phyloP scores from a whole-genome alignment of 768 basidiomycete genomes.

The Mycena leptocephala region DNA sequence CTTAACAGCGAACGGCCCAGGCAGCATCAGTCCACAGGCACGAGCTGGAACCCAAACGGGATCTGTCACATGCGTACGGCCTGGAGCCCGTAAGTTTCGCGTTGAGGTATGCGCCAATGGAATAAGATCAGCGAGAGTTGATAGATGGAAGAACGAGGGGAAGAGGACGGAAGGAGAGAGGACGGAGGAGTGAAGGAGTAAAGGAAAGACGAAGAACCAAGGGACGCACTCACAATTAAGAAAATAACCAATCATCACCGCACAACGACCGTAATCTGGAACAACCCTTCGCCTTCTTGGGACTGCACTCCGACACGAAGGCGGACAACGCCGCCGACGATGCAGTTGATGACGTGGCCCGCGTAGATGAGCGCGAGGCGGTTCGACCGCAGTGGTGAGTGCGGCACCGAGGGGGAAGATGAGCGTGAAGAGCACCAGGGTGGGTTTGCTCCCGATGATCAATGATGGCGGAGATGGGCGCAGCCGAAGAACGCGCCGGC shows the following conservation, averaged over 20 bases:
- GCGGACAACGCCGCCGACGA: slow-evolving; percentile 91
- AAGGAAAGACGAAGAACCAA: too few relatives aligned
- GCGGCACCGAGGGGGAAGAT: slow-evolving; percentile 85
- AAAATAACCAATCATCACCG: slow-evolving; percentile 90
- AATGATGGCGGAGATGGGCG: slow-evolving; percentile 63
- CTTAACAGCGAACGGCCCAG: too few relatives aligned
- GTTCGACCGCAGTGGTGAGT: slow-evolving; percentile 71
- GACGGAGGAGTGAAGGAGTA: too few relatives aligned
- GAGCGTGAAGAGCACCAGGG: slow-evolving; percentile 72
- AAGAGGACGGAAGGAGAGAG: too few relatives aligned
- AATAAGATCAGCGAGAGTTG: too few relatives aligned
- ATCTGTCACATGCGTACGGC: too few relatives aligned
- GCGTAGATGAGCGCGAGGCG: slow-evolving; percentile 83
- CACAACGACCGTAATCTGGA: slow-evolving; percentile 83
- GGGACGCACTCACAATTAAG: slow-evolving; percentile 87
- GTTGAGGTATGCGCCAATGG: too few relatives aligned
- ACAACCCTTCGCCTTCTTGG: slow-evolving; percentile 87
- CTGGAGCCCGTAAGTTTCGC: too few relatives aligned
- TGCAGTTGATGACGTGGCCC: slow-evolving; percentile 85
- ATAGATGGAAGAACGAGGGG: too few relatives aligned
- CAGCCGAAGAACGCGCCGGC: slow-evolving; percentile 94
- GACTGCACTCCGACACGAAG: slow-evolving; percentile 89
- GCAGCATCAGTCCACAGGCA: too few relatives aligned
- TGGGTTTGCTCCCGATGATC: slow-evolving; percentile 75
- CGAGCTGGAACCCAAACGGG: too few relatives aligned